Evolutionary conservation across 495 filamentous ascomycete species (phyloP).

Genomic region (Opeltia flavorubescens): DNA sequence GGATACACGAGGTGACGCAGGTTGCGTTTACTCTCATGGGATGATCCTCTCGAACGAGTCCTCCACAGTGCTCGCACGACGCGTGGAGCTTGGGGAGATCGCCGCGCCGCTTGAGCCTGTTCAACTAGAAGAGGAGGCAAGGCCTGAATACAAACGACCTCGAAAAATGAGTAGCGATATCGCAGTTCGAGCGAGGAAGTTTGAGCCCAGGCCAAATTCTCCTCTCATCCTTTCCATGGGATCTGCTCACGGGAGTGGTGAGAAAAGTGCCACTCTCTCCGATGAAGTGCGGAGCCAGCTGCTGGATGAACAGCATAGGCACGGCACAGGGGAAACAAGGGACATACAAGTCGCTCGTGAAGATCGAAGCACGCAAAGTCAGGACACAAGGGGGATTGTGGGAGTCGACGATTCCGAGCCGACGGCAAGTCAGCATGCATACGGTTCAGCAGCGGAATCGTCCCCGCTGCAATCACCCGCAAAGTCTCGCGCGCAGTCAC

Average conservation of each 20-base stretch:
- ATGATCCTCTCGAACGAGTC: conserved; percentile 41
- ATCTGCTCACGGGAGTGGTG: too few species aligned
- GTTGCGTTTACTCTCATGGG: conserved; percentile 37
- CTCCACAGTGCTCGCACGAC: conserved; percentile 34
- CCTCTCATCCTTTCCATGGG: too few species aligned
- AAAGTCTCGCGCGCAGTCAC: background rate
- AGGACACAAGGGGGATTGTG: background rate
- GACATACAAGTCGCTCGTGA: too few species aligned
- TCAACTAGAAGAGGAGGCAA: background rate
- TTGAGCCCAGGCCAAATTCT: too few species aligned
- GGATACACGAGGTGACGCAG: conserved; percentile 24
- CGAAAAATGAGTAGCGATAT: background rate
- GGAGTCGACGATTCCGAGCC: background rate
- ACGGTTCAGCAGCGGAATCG: background rate
- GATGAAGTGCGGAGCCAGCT: too few species aligned
- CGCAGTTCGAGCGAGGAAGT: background rate
- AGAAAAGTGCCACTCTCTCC: too few species aligned
- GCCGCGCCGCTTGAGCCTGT: conserved; percentile 4
- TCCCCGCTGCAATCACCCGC: background rate
- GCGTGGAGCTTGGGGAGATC: conserved; percentile 32
- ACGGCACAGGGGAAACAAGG: too few species aligned
- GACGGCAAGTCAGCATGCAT: background rate
- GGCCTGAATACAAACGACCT: background rate
- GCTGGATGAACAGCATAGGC: too few species aligned
- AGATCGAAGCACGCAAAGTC: too few species aligned